phyloP scores from a whole-genome alignment of 2,329 filamentous ascomycete genomes.

The Sordariomycetes sp. region DNA sequence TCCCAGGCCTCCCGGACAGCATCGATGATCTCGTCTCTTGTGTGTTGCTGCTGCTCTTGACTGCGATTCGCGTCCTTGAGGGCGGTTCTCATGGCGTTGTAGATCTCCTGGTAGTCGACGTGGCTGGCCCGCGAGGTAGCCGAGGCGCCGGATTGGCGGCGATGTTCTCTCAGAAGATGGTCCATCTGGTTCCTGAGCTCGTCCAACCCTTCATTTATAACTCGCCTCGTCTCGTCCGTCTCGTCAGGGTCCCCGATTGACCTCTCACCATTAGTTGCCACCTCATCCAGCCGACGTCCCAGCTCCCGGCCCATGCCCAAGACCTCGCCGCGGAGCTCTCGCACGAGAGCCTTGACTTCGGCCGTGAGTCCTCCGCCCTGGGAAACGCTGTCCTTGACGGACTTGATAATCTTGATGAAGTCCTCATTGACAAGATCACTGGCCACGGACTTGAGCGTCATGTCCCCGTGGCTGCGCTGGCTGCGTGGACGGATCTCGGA shows the following conservation, averaged over 20 bases:
- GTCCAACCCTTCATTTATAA: slow-evolving; percentile 70
- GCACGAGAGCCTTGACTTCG: slow-evolving; percentile 82
- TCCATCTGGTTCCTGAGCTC: slow-evolving; percentile 82
- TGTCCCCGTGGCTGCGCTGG: slow-evolving; percentile 10
- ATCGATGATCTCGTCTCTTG: slow-evolving; percentile 73
- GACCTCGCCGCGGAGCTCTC: slow-evolving; percentile 84
- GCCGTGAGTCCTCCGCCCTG: slow-evolving; percentile 83
- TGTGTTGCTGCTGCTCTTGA: slow-evolving; percentile 27
- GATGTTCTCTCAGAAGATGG: slow-evolving; percentile 64
- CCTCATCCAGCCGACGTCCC: slow-evolving; percentile 72
- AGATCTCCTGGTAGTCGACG: slow-evolving; percentile 75
- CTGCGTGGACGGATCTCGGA: slow-evolving; percentile 13
- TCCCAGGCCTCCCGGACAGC: slow-evolving; percentile 89
- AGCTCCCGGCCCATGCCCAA: slow-evolving; percentile 90
- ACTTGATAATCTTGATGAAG: slow-evolving; percentile 68
- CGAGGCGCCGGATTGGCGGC: slow-evolving; percentile 56
- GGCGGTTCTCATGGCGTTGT: slow-evolving; percentile 72
- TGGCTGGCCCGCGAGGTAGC: slow-evolving; percentile 46
- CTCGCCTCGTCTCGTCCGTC: slow-evolving; percentile 23
- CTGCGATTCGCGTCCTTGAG: slow-evolving; percentile 38
- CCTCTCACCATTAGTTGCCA: slow-evolving; percentile 32
- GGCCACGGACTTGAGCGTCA: slow-evolving; percentile 10
- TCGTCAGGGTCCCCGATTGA: not conserved
- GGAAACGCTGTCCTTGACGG: slow-evolving; percentile 83
- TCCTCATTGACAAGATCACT: slow-evolving; percentile 63